phyloP scores from a whole-genome alignment of 495 filamentous ascomycete genomes.

The Neurospora sp. region DNA sequence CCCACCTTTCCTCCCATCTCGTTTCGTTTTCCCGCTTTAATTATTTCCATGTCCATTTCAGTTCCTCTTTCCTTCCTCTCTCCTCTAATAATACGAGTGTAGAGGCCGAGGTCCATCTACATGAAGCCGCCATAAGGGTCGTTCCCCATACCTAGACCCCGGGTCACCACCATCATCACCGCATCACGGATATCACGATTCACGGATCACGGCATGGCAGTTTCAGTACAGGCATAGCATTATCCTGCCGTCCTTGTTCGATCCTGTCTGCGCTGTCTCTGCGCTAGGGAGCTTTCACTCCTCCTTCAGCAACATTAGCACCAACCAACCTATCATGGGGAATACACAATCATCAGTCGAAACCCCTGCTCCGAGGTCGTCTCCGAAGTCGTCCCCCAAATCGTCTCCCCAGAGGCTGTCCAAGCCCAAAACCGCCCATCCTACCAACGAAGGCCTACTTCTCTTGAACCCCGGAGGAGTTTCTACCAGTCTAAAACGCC shows the following conservation, averaged over 20 bases:
- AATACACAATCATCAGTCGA: constrained; percentile 35
- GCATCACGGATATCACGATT: neutral
- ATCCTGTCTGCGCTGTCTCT: neutral
- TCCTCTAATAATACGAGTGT: constrained; percentile 6
- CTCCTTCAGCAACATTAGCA: constrained; percentile 5
- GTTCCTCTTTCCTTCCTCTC: constrained; percentile 1
- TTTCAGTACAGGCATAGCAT: constrained; percentile 31
- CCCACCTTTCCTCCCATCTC: neutral
- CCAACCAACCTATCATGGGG: constrained; percentile 27
- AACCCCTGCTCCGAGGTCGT: constrained; percentile 20
- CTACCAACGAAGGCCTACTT: constrained; percentile 32
- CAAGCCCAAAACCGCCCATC: constrained; percentile 35
- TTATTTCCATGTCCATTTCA: constrained; percentile 1
- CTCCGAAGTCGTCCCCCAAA: neutral
- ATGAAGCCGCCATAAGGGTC: constrained; percentile 12
- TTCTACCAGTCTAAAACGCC: constrained; percentile 23
- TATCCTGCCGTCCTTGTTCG: constrained; percentile 14
- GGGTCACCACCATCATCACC: constrained; percentile 2
- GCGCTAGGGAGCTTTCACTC: constrained; percentile 2
- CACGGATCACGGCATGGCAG: constrained; percentile 29
- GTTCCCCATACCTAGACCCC: constrained; percentile 12
- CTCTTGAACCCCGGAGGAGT: constrained; percentile 24
- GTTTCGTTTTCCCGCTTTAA: neutral
- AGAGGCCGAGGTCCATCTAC: constrained; percentile 9
- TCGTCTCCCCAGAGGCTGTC: constrained; percentile 30